Base-by-base conservation (phyloP, 306 rosid genomes). In the Vigna trinervia region DNA sequence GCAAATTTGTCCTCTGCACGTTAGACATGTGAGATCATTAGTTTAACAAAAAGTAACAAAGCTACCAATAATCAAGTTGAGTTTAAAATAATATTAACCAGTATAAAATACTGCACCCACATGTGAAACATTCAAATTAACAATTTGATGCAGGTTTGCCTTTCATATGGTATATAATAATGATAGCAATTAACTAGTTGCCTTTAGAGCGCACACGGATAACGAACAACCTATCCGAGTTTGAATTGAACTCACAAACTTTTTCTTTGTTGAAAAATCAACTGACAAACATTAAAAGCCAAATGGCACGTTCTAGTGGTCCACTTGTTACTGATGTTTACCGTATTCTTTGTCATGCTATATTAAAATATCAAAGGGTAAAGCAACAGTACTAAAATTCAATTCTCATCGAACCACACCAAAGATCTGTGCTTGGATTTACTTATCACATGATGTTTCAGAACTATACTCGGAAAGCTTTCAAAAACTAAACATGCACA, bases 1-100 rank as follows among this genome's bases (percentile, higher is more conserved):
- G 92, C 90, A 59, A 89, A 89, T 86, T 84, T 95, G 84, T 95
- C 99, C 96, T 92, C 98, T 94, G 84, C 85, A 85, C 36, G 43
- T 71, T 9, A 20, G 3, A 12, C 76, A 69, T 17, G 60, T 76
- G 52, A 57, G 10, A 51, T 51, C 14, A 43, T 51, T 65, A 80
- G 54, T 59, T 59, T 4, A 66, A 32, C 26, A 54, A 68, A 9
- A 8, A 36, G 41, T 12, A 72, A 3, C 23, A 26, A 57, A 4
- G 12, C 5, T 4, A 9, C 60, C 23, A 77, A 11, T 2, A 41
- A n/a, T 4, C 57, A n/a, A 8, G 12, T 77, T 56, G 4, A 43
- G 57, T 47, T 63, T 26, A 13, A 36, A 20, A 26, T 20, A 75
- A 15, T 17, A 34, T 1, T 14, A 58, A 30, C 12, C 61, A 51